Base-by-base conservation (phyloP, 2,329 filamentous ascomycete genomes). In the Penicillium brasilianum region DNA sequence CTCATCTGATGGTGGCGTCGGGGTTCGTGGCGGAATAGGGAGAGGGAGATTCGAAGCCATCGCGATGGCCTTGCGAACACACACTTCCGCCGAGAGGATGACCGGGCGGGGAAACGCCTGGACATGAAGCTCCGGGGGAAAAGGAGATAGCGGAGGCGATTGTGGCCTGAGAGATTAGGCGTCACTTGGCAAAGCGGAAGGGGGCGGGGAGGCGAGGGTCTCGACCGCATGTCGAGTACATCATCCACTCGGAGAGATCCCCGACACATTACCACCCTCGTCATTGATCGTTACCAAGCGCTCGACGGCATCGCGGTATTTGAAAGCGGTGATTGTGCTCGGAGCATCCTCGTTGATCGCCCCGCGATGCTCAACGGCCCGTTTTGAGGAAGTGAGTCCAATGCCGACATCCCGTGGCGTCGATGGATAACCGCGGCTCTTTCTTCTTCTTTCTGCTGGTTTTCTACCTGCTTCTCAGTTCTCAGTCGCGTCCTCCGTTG, bases 41-140 rank as follows among this genome's bases (percentile, higher is more conserved):
- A 87, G 82, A 55, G 86, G 84, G 65, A 86, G 80, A 66, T 80
- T 80, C 60, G 85, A 83, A 64, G 85, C 85, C 87, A 89, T 90
- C 46, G 60, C 58, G 39, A 22, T 52, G 58, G 46, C 50, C 60
- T 55, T 57, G 41, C 59, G 51, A 60, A 64, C 49, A 53, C 52
- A 53, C 53, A 53, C 55, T 64, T 61, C 55, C 59, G 44, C 39
- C 37, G 41, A 44, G 34, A 52, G 30, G 39, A 51, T 60, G 55
- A 49, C 57, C 43, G 41, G 36, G 50, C 41, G 18, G 36, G 34
- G 20, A 22, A 32, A 34, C 25, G 36, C 49, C n/a, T 30, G 28
- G 44, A 34, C 32, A 25, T 59, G 57, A 37, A 46, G 58, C 43
- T 55, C 50, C 41, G 32, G 22, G 55, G 56, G 57, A 62, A 62